Evolutionary conservation across 2,329 filamentous ascomycete species (phyloP).

Genomic region (Fusarium sp.): DNA sequence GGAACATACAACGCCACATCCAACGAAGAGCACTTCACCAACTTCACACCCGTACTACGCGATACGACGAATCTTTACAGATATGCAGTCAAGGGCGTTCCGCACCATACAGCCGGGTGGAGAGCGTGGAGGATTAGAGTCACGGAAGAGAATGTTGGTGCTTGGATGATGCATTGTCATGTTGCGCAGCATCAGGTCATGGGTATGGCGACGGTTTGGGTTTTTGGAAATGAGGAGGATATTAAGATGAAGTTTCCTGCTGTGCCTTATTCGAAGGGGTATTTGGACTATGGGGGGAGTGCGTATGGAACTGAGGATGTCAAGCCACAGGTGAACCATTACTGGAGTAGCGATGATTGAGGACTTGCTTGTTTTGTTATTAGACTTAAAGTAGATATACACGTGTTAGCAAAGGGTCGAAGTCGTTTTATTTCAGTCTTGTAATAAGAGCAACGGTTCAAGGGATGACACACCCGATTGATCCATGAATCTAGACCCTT

Average conservation of each 20-base stretch:
- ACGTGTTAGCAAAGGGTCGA: background rate
- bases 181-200: constrained; percentile 68
- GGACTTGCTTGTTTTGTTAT: fast-evolving
- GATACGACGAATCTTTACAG: constrained; percentile 60
- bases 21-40: constrained; percentile 19
- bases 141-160: constrained; percentile 59
- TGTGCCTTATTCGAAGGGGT: constrained; percentile 52
- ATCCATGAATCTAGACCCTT: background rate
- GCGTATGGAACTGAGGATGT: constrained; percentile 55
- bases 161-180: constrained; percentile 73
- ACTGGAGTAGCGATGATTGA: background rate
- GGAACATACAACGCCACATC: constrained; percentile 18
- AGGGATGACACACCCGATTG: too few species aligned
- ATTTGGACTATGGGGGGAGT: constrained; percentile 57
- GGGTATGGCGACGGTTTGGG: constrained; percentile 52
- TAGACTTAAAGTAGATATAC: background rate
- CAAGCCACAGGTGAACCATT: constrained; percentile 24
- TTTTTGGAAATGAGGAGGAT: constrained; percentile 43
- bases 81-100: constrained; percentile 57
- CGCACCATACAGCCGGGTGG: constrained; percentile 64
- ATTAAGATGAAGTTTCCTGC: constrained; percentile 37
- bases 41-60: constrained; percentile 27
- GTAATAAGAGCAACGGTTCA: too few species aligned
- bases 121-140: constrained; percentile 67
- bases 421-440: too few species aligned